phyloP scores from a whole-genome alignment of 805 yeast species.

The Komagataella pseudopastoris region DNA sequence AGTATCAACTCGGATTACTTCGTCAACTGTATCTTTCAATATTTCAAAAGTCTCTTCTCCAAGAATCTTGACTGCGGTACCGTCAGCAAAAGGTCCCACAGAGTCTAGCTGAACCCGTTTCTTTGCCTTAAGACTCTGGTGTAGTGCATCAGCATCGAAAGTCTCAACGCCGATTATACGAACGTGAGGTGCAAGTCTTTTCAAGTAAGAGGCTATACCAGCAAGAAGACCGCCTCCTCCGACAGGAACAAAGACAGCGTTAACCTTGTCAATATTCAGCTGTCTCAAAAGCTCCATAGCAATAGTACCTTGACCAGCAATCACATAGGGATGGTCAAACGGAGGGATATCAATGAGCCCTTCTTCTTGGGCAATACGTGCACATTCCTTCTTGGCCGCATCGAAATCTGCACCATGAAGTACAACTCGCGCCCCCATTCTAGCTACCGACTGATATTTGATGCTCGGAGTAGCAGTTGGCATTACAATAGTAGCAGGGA shows the following conservation, averaged over 20 bases:
- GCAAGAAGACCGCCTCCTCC: slow-evolving; percentile 97
- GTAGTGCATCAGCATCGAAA: slow-evolving; percentile 86
- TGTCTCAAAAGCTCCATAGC: slow-evolving; percentile 91
- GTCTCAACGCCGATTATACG: slow-evolving; percentile 95
- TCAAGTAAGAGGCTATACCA: slow-evolving; percentile 82
- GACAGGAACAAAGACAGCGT: slow-evolving; percentile 82
- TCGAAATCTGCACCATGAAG: slow-evolving; percentile 91
- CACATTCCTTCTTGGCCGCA: slow-evolving; percentile 86
- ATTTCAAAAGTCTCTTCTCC: slow-evolving; percentile 90
- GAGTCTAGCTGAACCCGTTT: slow-evolving; percentile 40
- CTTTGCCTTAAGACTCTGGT: slow-evolving; percentile 47
- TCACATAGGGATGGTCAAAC: slow-evolving; percentile 93
- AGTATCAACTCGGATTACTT: slow-evolving; percentile 69
- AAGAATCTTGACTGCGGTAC: slow-evolving; percentile 84
- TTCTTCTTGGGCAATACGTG: slow-evolving; percentile 49
- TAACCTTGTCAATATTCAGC: slow-evolving; percentile 57
- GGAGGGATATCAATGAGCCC: slow-evolving; percentile 93
- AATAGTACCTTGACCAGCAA: slow-evolving; percentile 98
- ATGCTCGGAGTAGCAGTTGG: slow-evolving; percentile 95
- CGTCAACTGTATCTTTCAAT: slow-evolving; percentile 73
- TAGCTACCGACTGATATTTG: slow-evolving; percentile 80
- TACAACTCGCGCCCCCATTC: slow-evolving; percentile 91
- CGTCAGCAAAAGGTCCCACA: slow-evolving; percentile 98
- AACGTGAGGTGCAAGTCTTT: slow-evolving; percentile 95
- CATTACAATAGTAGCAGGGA: slow-evolving; percentile 96